Base-by-base conservation (phyloP, 2,329 filamentous ascomycete species). In the Curvularia hawaiiensis region DNA sequence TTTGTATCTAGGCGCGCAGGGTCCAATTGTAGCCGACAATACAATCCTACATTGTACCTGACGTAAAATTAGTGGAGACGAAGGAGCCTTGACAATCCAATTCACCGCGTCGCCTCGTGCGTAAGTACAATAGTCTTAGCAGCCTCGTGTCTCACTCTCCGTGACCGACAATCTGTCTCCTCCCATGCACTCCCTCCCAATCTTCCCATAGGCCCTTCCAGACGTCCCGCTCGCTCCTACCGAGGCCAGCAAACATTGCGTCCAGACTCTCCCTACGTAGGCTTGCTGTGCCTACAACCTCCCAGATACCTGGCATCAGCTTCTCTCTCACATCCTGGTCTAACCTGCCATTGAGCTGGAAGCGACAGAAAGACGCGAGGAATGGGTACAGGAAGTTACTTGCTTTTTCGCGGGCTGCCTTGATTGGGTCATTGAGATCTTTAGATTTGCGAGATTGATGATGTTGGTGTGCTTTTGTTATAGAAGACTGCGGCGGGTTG, bases 401-500 rank as follows among this genome's bases (percentile, higher is more conserved):
- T 0, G 84, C 82, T 54, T 84, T 80, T 30, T 82, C 80, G 62
- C 84, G 82, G 8, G 85, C 84, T 55, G 83, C 84, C 64, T 85
- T 85, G 12, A 84, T 83, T 56, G 84, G 82, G 60, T 88, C 86
- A 26, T 82, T 83, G 26, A 89, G 79, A 1, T 77, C 77, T n/a
- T 65, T 67, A 7, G 65, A 60, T 12, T 68, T 72, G 46, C 63
- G 56, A 12, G 61, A 61, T 14, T 59, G 41, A 31, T 57, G 63
- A 30, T 64, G 63, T 16, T 79, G 77, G 45, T 76, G 75, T 8
- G 65, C 57, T 35, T 79, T 77, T 14, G 80, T 76, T 4, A 85
- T 82, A 1, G 83, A 80, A 0, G 83, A 84, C 45, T 84, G 80
- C 0, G 85, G 85, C 0, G 86, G 86, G 52, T 85, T 84, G 75